Evolutionary conservation across 1,284 basidiomycete genomes (phyloP).

Genomic region (Cronartium quercuum): DNA sequence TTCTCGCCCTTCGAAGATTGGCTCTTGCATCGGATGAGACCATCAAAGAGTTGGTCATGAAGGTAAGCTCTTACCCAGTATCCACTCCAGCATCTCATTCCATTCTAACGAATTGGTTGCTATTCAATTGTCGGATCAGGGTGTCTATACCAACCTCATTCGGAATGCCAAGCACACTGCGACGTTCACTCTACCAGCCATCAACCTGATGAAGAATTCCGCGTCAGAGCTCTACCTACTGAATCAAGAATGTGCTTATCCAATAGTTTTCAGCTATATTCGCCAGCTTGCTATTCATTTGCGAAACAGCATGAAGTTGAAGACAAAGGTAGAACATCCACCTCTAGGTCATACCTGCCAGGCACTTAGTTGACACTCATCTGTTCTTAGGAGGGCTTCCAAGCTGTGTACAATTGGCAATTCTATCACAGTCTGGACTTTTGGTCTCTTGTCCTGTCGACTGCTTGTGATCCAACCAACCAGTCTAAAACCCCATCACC

Average conservation of each 20-base stretch:
- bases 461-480: conserved; percentile 63
- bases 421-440: conserved; percentile 94
- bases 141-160: conserved; percentile 75
- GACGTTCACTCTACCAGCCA: conserved; percentile 78
- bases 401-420: conserved; percentile 97
- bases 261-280: conserved; percentile 94
- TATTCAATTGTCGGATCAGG: conserved; percentile 56
- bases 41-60: conserved; percentile 76
- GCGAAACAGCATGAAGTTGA: conserved; percentile 80
- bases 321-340: conserved; percentile 61
- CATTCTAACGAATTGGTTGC: too few relatives aligned
- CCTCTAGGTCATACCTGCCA: conserved; percentile 29
- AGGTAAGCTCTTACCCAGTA: conserved; percentile 54
- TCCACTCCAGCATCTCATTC: neutral
- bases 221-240: conserved; percentile 85
- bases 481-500: conserved; percentile 63
- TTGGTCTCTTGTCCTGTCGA: conserved; percentile 82
- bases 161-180: conserved; percentile 75
- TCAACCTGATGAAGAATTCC: conserved; percentile 97
- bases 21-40: conserved; percentile 72
- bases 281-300: conserved; percentile 91
- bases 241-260: conserved; percentile 68
- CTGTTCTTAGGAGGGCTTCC: conserved; percentile 69
- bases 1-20: conserved; percentile 75
- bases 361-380: conserved; percentile 42